These are phyloP conservation scores for Blakeslea trispora DNA, from an alignment of 371 early-diverging fungal genomes.

Conservation along the genomic window DNA sequence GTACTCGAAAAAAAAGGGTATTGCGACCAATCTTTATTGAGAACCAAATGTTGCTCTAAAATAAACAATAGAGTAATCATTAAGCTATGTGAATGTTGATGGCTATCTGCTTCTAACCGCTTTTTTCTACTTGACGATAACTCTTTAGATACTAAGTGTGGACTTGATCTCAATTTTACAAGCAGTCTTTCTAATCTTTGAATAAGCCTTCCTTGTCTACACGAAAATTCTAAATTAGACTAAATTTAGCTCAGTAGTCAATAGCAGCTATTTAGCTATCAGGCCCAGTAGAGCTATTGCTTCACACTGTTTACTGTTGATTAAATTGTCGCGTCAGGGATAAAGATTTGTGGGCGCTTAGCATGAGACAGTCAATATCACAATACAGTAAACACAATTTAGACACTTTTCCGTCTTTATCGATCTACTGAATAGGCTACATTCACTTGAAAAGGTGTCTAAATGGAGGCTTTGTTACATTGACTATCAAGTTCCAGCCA, in stretches of 20 bases:
- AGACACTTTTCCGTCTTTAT: background rate
- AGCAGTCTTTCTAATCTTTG: background rate
- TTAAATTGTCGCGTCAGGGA: conserved; percentile 4
- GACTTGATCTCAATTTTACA: background rate
- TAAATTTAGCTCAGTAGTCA: background rate
- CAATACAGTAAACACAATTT: background rate
- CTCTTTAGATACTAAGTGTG: conserved; percentile 1
- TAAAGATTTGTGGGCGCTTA: conserved; percentile 1
- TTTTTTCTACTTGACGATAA: background rate
- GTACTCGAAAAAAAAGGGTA: background rate
- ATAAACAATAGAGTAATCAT: background rate
- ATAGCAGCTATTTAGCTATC: background rate
- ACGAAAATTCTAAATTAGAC: background rate
- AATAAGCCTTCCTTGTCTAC: background rate
- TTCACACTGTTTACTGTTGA: conserved; percentile 1
- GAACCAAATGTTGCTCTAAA: conserved; percentile 2
- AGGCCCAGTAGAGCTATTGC: conserved; percentile 1
- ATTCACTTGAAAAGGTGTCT: background rate
- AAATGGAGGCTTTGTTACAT: background rate
- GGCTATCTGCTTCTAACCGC: background rate
- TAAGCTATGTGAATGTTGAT: background rate
- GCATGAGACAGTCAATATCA: background rate
- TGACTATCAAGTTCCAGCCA: conserved; percentile 3
- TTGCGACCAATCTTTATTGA: conserved; percentile 1
- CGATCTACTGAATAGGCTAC: background rate